These are phyloP conservation scores for Leishmania turanica DNA, from an alignment of 208 protist genomes.

Conservation along the genomic window DNA sequence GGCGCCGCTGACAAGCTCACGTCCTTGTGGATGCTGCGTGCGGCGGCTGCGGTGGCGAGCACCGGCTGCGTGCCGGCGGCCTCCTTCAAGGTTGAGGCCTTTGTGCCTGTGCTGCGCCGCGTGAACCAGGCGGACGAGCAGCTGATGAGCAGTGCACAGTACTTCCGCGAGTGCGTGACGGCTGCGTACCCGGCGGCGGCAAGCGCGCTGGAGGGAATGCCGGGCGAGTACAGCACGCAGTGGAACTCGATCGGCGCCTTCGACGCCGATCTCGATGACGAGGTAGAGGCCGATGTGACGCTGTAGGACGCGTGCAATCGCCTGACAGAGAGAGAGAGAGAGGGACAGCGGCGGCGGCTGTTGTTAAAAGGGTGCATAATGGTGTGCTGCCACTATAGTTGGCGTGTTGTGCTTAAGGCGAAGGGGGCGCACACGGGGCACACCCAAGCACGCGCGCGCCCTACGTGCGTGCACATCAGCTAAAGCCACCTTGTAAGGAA, in stretches of 20 bases:
- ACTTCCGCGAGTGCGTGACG: conserved; percentile 70
- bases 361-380: background rate
- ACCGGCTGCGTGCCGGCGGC: conserved; percentile 47
- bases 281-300: conserved; percentile 74
- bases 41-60: conserved; percentile 69
- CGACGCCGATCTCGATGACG: conserved; percentile 90
- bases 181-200: conserved; percentile 48
- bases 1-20: conserved; percentile 74
- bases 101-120: conserved; percentile 66
- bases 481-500: background rate
- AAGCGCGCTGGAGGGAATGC: conserved; percentile 38
- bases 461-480: background rate
- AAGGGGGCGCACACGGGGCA: background rate
- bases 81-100: conserved; percentile 62
- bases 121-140: conserved; percentile 65
- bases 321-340: background rate
- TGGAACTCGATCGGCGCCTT: conserved; percentile 73
- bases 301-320: conserved; percentile 40
- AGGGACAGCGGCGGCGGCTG: background rate
- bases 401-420: background rate
- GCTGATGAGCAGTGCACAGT: conserved; percentile 84
- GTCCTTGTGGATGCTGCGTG: conserved; percentile 83
- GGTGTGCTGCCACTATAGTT: background rate
- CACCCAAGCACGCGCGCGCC: background rate
- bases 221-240: conserved; percentile 60